Evolutionary conservation across 2,329 filamentous ascomycete species (phyloP).

Genomic region (Chrysosporium keratinophilum): DNA sequence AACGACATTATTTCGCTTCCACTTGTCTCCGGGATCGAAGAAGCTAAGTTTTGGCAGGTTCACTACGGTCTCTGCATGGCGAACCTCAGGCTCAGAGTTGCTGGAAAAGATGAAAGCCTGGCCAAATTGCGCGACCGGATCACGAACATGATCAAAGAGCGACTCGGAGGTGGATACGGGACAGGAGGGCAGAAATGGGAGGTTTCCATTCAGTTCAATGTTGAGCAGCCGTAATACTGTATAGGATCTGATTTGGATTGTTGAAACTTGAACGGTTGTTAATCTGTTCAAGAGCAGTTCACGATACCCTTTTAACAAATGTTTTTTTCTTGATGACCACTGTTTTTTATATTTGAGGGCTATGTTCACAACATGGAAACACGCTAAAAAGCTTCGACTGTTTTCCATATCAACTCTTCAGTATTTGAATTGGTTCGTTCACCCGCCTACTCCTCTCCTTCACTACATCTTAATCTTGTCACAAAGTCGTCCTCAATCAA

Average conservation of each 20-base stretch:
- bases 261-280: not conserved
- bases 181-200: slow-evolving; percentile 77
- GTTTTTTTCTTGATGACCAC: not conserved
- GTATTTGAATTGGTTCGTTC: not conserved
- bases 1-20: slow-evolving; percentile 75
- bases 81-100: slow-evolving; percentile 70
- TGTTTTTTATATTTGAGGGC: not conserved
- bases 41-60: slow-evolving; percentile 96
- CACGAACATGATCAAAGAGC: slow-evolving; percentile 67
- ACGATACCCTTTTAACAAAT: not conserved
- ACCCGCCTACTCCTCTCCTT: not conserved
- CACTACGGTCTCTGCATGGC: slow-evolving; percentile 96
- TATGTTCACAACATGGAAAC: not conserved
- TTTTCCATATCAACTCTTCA: not conserved
- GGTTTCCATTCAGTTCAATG: slow-evolving; percentile 70
- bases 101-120: slow-evolving; percentile 60
- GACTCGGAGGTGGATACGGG: slow-evolving; percentile 80
- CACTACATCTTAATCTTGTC: not conserved
- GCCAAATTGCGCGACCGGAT: slow-evolving; percentile 65
- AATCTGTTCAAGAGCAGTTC: not conserved
- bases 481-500: not conserved
- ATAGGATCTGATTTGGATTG: not conserved
- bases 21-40: slow-evolving; percentile 65
- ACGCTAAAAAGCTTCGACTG: not conserved
- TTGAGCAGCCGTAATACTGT: slow-evolving; percentile 36